Evolutionary conservation across 1,284 basidiomycete genomes (phyloP).

Genomic region (Rhizopogon parksii): DNA sequence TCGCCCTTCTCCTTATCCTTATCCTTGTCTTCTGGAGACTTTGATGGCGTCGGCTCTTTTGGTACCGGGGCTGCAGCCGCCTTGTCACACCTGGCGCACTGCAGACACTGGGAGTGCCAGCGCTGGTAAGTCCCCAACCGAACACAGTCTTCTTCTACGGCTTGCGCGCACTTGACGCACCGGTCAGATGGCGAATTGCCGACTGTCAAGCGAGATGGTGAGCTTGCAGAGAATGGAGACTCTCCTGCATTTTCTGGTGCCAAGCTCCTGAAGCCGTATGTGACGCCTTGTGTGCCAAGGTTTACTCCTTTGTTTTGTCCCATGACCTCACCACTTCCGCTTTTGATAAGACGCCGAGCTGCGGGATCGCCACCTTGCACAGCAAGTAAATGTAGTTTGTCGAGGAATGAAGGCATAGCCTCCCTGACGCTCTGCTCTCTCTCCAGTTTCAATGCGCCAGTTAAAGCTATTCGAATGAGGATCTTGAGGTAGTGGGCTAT

Average conservation of each 20-base stretch:
- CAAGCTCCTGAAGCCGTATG: constrained; percentile 84
- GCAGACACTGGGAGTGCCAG: constrained; percentile 93
- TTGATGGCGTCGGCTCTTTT: constrained; percentile 41
- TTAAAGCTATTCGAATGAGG: constrained; percentile 95
- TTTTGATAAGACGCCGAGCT: constrained; percentile 63
- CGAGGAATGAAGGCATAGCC: constrained; percentile 86
- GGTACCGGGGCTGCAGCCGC: constrained; percentile 57
- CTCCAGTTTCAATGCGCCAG: constrained; percentile 92
- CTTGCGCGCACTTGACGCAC: constrained; percentile 82
- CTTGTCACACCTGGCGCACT: constrained; percentile 77
- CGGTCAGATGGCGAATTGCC: constrained; percentile 78
- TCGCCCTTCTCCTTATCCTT: constrained; percentile 36
- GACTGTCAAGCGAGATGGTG: constrained; percentile 42
- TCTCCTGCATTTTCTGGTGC: constrained; percentile 86
- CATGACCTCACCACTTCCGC: constrained; percentile 54
- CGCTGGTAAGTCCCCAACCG: constrained; percentile 89
- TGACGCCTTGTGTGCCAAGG: constrained; percentile 70
- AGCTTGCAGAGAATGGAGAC: constrained; percentile 57
- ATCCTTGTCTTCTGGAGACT: constrained; percentile 36
- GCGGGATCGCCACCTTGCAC: constrained; percentile 81
- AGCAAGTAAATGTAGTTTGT: constrained; percentile 86
- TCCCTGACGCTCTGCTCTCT: constrained; percentile 78
- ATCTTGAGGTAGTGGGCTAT: constrained; percentile 99
- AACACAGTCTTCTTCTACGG: constrained; percentile 96
- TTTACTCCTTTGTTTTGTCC: constrained; percentile 43